Percentiles rank a stretch among this genome's conserved stretches.
Conservation (phyloP, 2,329 filamentous ascomycete species). For the Keithomyces neogunnii region DNA sequence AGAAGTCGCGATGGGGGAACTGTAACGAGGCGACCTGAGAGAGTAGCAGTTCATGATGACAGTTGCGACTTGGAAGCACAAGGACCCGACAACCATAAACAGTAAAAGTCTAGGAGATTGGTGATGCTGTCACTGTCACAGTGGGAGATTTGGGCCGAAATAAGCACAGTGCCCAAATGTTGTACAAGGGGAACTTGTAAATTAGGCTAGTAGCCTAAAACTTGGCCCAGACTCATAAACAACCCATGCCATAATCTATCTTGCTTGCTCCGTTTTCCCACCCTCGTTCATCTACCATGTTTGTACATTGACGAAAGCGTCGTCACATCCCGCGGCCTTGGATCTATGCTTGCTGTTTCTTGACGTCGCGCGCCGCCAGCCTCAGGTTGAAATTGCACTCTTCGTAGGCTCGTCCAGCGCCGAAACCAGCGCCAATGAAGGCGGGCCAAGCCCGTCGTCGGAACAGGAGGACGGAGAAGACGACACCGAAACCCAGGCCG, state of each 20-base stretch:
- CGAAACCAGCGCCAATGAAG: slow-evolving; percentile 90
- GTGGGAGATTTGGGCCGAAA: not conserved
- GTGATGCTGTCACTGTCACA: not conserved
- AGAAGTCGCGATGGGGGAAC: slow-evolving; percentile 12
- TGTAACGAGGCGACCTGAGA: slow-evolving; percentile 10
- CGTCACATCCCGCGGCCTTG: not conserved
- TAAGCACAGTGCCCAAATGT: not conserved
- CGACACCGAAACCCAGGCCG: slow-evolving; percentile 92
- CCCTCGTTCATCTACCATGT: slow-evolving; percentile 14
- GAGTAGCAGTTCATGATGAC: slow-evolving; percentile 1
- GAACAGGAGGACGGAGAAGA: slow-evolving; percentile 97
- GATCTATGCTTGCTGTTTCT: slow-evolving; percentile 37
- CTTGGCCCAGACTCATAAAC: not conserved
- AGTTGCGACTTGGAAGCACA: slow-evolving; percentile 11
- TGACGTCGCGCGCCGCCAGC: slow-evolving; percentile 50
- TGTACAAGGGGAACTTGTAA: slow-evolving; percentile 1
- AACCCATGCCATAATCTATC: slow-evolving; percentile 9
- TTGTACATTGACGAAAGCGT: slow-evolving; percentile 16
- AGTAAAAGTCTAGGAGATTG: not conserved
- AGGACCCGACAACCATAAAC: slow-evolving; percentile 6
- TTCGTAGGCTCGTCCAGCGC: slow-evolving; percentile 93
- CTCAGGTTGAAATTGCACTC: slow-evolving; percentile 84
- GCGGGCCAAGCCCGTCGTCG: slow-evolving; percentile 97
- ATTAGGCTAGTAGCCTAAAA: slow-evolving; percentile 3
- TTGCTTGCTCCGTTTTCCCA: slow-evolving; percentile 7